Base-by-base conservation (phyloP, 192 early-diverging fungal genomes). In the Gaertneriomyces semiglobifer region DNA sequence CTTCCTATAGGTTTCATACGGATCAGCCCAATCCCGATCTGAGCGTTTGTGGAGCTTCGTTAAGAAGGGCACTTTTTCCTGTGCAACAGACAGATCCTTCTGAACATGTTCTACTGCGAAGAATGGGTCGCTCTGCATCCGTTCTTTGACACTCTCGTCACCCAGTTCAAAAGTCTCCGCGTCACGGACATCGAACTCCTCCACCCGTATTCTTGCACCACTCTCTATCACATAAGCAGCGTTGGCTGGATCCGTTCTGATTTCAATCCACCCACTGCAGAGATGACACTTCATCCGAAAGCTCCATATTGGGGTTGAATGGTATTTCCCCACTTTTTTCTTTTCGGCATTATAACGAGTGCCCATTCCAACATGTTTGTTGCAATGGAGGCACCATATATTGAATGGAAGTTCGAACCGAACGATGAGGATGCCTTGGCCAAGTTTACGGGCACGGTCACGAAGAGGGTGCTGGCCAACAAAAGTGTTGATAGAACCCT, bases 271-370 rank as follows among this genome's bases (percentile, higher is more conserved):
- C 58, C 85, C 81, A 58, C 71, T 67, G 66, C 95, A 97, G 40
- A 93, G 74, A 65, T 92, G 91, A 70, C 95, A 97, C 71, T 94
- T 95, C 91, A 96, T 94, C 5, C 92, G 84, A 75, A 97, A 96
- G 52, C 84, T 85, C 73, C 79, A 89, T 40, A 96, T 94, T 2
- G 93, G 84, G 11, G 92, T 94, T 18, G 86, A 83, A 69, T 86
- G 88, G 69, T 96, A 97, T 39, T 83, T 92, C 10, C 92, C 94
- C 38, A 92, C 78, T 64, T 91, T 90, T 71, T 92, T 93, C 79
- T 97, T 97, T 70, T 97, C 91, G 4, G 95, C 93, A 81, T 97
- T 97, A 68, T 91, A 96, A 44, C 95, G 84, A 16, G 92, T 87
- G n/a, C 94, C 91, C 81, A 83, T 92, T 47, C 89, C 93, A 62